Conservation (phyloP, 352 stramenopile species). For the Phytophthora sansomeana region DNA sequence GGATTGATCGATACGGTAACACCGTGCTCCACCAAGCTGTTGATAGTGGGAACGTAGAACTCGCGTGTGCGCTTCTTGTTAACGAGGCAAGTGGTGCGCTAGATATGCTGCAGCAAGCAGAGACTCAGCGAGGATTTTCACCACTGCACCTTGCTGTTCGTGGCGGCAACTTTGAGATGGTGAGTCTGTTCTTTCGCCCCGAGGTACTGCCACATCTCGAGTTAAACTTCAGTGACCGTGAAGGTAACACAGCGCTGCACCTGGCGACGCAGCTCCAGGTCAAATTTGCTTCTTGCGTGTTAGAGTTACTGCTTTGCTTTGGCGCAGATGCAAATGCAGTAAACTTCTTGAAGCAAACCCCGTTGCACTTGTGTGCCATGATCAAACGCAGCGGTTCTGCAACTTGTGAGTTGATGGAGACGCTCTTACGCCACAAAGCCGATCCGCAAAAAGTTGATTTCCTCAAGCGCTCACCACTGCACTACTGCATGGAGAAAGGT, state of each 20-base stretch:
- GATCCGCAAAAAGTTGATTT: constrained; percentile 67
- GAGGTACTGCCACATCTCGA: constrained; percentile 78
- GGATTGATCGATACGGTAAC: constrained; percentile 64
- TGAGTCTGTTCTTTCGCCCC: constrained; percentile 80
- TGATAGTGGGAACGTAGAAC: constrained; percentile 51
- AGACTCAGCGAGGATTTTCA: constrained; percentile 68
- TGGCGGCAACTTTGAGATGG: constrained; percentile 64
- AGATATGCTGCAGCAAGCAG: constrained; percentile 58
- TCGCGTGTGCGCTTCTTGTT: constrained; percentile 58
- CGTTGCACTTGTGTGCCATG: constrained; percentile 78
- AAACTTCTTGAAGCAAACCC: constrained; percentile 80
- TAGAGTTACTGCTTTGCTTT: constrained; percentile 78
- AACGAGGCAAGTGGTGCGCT: constrained; percentile 44
- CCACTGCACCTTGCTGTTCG: constrained; percentile 72
- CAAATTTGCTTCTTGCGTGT: constrained; percentile 65
- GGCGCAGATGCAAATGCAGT: constrained; percentile 63
- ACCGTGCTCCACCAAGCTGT: constrained; percentile 63
- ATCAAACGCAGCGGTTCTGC: constrained; percentile 57
- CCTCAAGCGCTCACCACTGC: constrained; percentile 77
- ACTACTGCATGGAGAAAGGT: constrained; percentile 86
- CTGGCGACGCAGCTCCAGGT: constrained; percentile 67
- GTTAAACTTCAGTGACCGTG: constrained; percentile 66
- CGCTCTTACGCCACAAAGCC: constrained; percentile 62
- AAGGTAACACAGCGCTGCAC: constrained; percentile 79
- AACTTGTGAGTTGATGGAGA: constrained; percentile 64